These are phyloP conservation scores for Coemansia sp. DNA, from an alignment of 192 early-diverging fungal species.

Conservation along the genomic window DNA sequence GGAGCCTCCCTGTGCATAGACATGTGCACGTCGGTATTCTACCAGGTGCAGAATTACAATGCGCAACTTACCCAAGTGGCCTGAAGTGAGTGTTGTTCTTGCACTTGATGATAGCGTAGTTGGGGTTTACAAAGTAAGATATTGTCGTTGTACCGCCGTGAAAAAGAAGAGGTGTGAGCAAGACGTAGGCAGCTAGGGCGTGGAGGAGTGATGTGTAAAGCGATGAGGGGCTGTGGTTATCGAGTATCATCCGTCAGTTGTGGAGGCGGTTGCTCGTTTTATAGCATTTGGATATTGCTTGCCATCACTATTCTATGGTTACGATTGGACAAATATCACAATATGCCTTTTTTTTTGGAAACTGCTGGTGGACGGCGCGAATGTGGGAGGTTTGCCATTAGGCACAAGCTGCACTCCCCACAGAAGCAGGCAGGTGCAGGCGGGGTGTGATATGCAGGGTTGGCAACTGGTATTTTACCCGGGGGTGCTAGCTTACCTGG, in stretches of 20 bases:
- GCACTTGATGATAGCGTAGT: neutral
- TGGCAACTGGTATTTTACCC: neutral
- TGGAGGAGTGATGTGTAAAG: neutral
- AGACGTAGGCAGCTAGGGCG: neutral
- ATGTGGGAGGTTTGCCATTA: neutral
- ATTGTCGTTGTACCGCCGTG: neutral
- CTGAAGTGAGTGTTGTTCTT: neutral
- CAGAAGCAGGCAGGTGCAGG: neutral
- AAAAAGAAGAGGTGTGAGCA: neutral
- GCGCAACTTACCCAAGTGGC: neutral
- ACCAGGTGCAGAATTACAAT: neutral
- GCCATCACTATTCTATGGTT: neutral
- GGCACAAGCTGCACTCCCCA: neutral
- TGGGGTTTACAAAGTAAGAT: neutral
- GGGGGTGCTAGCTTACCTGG: neutral
- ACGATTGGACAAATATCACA: neutral
- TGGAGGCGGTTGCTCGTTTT: neutral
- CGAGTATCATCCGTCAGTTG: neutral
- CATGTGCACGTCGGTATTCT: neutral
- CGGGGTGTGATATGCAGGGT: neutral
- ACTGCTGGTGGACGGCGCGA: neutral
- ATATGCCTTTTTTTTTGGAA: neutral
- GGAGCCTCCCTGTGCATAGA: neutral
- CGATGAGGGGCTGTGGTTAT: neutral
- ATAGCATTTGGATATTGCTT: neutral